phyloP scores from a whole-genome alignment of 2,329 filamentous ascomycete species.

The Gnomoniopsis smithogilvyi region DNA sequence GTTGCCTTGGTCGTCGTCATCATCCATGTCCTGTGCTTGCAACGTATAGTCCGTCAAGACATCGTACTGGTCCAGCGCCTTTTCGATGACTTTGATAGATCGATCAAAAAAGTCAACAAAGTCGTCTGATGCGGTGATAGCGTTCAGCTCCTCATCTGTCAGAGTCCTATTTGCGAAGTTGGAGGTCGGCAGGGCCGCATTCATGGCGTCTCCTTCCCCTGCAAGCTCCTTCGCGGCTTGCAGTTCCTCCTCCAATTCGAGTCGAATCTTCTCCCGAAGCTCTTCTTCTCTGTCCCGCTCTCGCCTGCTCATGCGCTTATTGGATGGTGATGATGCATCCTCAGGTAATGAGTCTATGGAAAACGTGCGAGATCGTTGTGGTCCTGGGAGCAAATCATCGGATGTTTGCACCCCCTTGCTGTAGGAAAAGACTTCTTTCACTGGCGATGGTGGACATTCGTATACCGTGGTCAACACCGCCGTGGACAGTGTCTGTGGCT shows the following conservation, averaged over 20 bases:
- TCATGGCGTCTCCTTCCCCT: constrained; percentile 46
- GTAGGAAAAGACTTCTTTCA: constrained; percentile 88
- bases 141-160: constrained; percentile 80
- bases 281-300: constrained; percentile 86
- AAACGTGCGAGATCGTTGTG: constrained; percentile 49
- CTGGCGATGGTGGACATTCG: constrained; percentile 73
- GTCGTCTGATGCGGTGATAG: constrained; percentile 87
- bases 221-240: constrained; percentile 65
- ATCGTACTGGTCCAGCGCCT: constrained; percentile 93
- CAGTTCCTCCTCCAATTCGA: constrained; percentile 91
- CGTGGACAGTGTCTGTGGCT: constrained; percentile 69
- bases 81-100: constrained; percentile 95
- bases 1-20: constrained; percentile 79
- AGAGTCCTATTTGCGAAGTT: constrained; percentile 79
- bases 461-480: constrained; percentile 73
- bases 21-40: constrained; percentile 70
- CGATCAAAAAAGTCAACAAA: constrained; percentile 94
- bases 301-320: constrained; percentile 73
- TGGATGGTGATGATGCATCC: constrained; percentile 56
- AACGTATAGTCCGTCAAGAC: constrained; percentile 92
- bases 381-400: constrained; percentile 62
- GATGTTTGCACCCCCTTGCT: constrained; percentile 95
- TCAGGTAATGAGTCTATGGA: constrained; percentile 61
- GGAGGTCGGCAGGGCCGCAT: constrained; percentile 37
- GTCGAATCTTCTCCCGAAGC: constrained; percentile 76